A percentile compares a stretch with the other conserved stretches of the same genome.
Evolutionary conservation across 441 rosid genomes (phyloP).

Genomic region (Hypseocharis bilobata): DNA sequence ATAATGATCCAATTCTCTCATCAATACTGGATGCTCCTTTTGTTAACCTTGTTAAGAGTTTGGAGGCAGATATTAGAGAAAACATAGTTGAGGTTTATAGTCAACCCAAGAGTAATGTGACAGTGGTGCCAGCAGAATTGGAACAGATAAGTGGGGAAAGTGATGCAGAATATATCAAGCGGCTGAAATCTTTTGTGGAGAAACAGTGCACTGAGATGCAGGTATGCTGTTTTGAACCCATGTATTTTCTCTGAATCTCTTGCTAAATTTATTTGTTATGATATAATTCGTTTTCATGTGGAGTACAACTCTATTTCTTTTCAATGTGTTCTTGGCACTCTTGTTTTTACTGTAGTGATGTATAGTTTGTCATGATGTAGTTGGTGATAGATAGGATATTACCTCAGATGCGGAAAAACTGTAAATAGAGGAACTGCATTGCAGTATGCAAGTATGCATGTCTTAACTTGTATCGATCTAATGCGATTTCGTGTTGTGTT

Average conservation of each 20-base stretch:
- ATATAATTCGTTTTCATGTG: too few species aligned
- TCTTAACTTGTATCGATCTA: too few species aligned
- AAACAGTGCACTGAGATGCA: conserved; percentile 82
- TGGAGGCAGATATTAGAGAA: conserved; percentile 62
- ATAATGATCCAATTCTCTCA: conserved; percentile 62
- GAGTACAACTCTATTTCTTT: too few species aligned
- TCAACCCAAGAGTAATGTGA: conserved; percentile 68
- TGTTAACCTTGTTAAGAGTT: conserved; percentile 42
- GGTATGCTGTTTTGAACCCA: conserved; percentile 27
- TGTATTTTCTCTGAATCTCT: not conserved
- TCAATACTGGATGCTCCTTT: conserved; percentile 53
- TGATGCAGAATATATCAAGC: conserved; percentile 57
- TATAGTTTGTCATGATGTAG: too few species aligned
- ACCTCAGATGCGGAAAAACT: too few species aligned
- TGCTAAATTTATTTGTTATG: too few species aligned
- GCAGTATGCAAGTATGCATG: too few species aligned
- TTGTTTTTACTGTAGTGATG: too few species aligned
- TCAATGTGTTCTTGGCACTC: too few species aligned
- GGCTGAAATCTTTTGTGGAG: conserved; percentile 70
- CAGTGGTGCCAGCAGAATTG: conserved; percentile 74
- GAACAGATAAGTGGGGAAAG: conserved; percentile 67
- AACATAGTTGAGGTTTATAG: conserved; percentile 61
- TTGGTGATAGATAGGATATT: too few species aligned
- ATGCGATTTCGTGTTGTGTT: too few species aligned
- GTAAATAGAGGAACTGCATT: too few species aligned